Evolutionary conservation across 345 rosid species (phyloP).

Genomic region (Mallotus nudiflorus): DNA sequence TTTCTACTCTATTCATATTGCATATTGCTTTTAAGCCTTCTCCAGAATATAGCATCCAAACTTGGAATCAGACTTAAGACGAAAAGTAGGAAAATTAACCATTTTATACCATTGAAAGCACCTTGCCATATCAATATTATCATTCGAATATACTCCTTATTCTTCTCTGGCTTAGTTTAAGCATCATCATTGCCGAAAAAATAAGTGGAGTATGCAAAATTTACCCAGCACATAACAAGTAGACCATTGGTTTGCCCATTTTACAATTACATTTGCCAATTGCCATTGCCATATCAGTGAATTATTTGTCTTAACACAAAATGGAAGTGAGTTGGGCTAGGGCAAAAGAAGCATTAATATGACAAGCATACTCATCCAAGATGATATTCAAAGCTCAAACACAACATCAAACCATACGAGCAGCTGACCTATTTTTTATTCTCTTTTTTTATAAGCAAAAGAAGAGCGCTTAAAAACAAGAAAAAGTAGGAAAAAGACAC

Average conservation of each 20-base stretch:
- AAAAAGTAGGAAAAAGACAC: conserved; percentile 29
- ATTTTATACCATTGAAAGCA: not conserved
- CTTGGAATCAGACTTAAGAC: not conserved
- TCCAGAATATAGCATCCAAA: not conserved
- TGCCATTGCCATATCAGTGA: not conserved
- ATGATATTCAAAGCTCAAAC: not conserved
- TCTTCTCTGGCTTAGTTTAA: not conserved
- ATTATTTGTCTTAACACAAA: not conserved
- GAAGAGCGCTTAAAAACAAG: too few relatives aligned
- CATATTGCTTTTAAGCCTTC: not conserved
- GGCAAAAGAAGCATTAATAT: not conserved
- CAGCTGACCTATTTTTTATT: conserved; percentile 2
- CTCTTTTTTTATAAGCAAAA: too few relatives aligned
- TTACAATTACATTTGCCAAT: not conserved
- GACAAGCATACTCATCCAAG: not conserved
- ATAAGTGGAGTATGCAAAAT: not conserved
- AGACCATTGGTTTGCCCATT: too few relatives aligned
- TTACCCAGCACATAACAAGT: not conserved
- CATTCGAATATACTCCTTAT: too few relatives aligned
- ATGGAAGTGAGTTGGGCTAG: not conserved
- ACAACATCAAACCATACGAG: not conserved
- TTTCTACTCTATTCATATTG: too few relatives aligned
- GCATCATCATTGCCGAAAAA: not conserved
- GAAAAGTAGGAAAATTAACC: not conserved
- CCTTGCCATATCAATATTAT: not conserved